Base-by-base conservation (phyloP, 805 yeast genomes). In the Yamadazyma sp. region DNA sequence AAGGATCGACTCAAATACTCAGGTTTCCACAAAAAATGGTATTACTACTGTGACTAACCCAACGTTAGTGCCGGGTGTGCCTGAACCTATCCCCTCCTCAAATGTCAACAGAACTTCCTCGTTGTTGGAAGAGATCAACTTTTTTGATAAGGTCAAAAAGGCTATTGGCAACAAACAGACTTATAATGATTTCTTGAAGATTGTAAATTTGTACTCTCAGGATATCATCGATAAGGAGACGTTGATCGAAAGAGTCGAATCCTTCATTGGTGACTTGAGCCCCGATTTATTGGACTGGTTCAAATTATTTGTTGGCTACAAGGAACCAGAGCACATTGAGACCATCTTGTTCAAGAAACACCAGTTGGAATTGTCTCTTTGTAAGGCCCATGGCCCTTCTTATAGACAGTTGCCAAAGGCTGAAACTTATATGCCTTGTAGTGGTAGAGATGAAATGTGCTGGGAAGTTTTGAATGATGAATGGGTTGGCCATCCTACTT, bases 401-500 rank as follows among this genome's bases (percentile, higher is more conserved):
- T 93, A 93, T 61, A 79, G 97, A 54, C 78, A 85, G 53, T 71
- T 91, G 38, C 99, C 99, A 18, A 90, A 90, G 53, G 78, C 93
- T 1, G 98, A 91, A 59, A 87, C 96, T 0, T 85, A 79, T 54
- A 89, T 89, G 95, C 97, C 98, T 15, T 91, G 98, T 53, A 85
- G 95, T 7, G 99, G 99, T 12, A 80, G 99, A 53, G 99, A 93
- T 62, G 98, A 91, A 52, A 85, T 93, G 90, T 93, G 99, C 59
- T 91, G 97, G 97, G 97, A 91, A 55, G 96, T 93, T 11, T 73
- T 93, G 51, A 93, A 93, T 61, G 99, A 93, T 60, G 98, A 91
- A 62, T 93, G 98, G 97, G 98, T 93, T 23, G 96, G 97, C 5
- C 98, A 93, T 62, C 99, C 99, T 15, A 95, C 96, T n/a, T 93